A percentile compares a stretch with the other conserved stretches of the same genome.
These are phyloP conservation scores for Pseudisothecium myosuroides DNA, from an alignment of 225 moss, liverwort and hornwort genomes.

Conservation along the genomic window DNA sequence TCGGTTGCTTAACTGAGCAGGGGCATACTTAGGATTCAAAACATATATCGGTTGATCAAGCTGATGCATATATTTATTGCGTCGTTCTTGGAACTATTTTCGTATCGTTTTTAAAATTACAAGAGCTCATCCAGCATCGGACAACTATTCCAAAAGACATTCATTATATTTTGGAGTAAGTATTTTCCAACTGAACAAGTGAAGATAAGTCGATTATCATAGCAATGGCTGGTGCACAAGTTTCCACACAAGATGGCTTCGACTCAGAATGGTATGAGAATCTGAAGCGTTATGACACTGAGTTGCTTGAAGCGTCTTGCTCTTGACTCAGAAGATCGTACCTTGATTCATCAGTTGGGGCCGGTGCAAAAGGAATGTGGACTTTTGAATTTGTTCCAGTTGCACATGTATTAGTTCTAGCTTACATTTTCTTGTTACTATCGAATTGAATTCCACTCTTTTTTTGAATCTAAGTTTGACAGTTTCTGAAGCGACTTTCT, in stretches of 20 bases:
- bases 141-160: not conserved
- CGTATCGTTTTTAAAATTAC: too few relatives aligned
- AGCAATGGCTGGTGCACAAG: not conserved
- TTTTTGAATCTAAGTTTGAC: too few relatives aligned
- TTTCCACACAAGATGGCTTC: not conserved
- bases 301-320: not conserved
- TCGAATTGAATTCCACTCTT: not conserved
- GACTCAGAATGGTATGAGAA: not conserved
- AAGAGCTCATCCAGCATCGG: not conserved
- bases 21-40: not conserved
- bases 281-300: not conserved
- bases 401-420: not conserved
- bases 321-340: too few relatives aligned
- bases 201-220: not conserved
- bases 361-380: not conserved
- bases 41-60: not conserved
- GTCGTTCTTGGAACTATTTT: not conserved
- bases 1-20: not conserved
- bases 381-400: not conserved
- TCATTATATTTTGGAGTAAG: not conserved
- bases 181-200: not conserved
- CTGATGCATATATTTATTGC: not conserved
- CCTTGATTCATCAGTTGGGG: not conserved
- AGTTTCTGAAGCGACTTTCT: not conserved
- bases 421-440: not conserved